Conservation (phyloP, 2,329 filamentous ascomycete species). For the Trichoderma brevicompactum region DNA sequence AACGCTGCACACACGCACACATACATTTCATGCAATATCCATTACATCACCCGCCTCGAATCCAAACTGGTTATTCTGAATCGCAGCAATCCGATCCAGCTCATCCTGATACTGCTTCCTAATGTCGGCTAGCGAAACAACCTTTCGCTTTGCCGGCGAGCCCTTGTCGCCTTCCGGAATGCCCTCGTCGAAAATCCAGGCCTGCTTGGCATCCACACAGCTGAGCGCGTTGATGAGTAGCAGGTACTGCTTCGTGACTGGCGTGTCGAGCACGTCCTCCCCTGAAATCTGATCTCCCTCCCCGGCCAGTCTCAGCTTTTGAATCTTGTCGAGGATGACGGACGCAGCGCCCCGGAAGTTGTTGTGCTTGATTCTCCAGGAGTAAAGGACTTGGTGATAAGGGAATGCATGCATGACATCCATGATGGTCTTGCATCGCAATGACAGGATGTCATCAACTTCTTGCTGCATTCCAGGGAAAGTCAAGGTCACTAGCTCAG, state of each 20-base stretch:
- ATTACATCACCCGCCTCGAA: constrained; percentile 63
- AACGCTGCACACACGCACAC: neutral
- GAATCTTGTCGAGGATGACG: constrained; percentile 65
- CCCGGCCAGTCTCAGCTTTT: constrained; percentile 62
- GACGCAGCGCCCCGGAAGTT: constrained; percentile 82
- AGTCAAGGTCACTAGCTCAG: constrained; percentile 73
- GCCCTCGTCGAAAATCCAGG: constrained; percentile 70
- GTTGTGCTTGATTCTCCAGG: constrained; percentile 81
- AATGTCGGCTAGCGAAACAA: constrained; percentile 84
- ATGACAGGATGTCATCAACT: constrained; percentile 77
- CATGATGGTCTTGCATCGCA: constrained; percentile 69
- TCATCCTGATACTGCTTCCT: constrained; percentile 88
- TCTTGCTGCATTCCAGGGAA: constrained; percentile 77
- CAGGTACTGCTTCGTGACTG: constrained; percentile 77
- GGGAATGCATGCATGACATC: constrained; percentile 72
- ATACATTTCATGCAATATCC: constrained; percentile 50
- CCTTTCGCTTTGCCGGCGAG: constrained; percentile 63
- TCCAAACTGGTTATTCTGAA: constrained; percentile 87
- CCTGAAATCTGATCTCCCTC: constrained; percentile 61
- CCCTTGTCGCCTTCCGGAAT: constrained; percentile 30
- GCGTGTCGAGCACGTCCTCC: constrained; percentile 64
- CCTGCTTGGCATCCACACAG: constrained; percentile 76
- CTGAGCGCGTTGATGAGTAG: constrained; percentile 90
- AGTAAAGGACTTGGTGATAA: constrained; percentile 88
- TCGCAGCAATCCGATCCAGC: constrained; percentile 83